Conservation (phyloP, 192 early-diverging fungal genomes). For the Mortierella claussenii region DNA sequence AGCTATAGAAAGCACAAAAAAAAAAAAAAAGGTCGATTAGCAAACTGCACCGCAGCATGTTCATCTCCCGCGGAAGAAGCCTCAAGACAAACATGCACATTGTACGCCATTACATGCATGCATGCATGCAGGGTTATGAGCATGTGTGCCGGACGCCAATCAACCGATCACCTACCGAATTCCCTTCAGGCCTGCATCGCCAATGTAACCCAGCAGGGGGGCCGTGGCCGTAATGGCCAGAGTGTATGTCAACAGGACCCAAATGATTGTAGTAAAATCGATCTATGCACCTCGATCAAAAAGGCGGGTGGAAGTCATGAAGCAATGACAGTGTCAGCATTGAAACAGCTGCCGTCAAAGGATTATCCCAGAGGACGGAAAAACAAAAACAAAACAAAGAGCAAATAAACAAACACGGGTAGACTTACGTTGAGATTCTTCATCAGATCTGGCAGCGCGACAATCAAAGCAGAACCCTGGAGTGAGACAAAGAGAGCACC, state of each 20-base stretch:
- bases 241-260: conserved; percentile 47
- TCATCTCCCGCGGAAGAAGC: conserved; percentile 10
- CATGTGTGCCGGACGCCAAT: background rate
- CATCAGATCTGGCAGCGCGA: conserved; percentile 54
- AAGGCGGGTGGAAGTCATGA: too few species aligned
- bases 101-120: too few species aligned
- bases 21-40: background rate
- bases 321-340: too few species aligned
- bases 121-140: background rate
- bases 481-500: conserved; percentile 51
- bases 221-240: conserved; percentile 47
- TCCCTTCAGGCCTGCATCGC: conserved; percentile 38
- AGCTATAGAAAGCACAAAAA: conserved; percentile 12
- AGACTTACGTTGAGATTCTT: conserved; percentile 32
- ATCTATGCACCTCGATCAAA: too few species aligned
- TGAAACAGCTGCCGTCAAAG: too few species aligned
- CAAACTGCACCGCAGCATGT: background rate
- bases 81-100: too few species aligned
- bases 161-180: conserved; percentile 32
- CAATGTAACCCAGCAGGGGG: conserved; percentile 35
- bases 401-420: background rate
- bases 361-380: too few species aligned
- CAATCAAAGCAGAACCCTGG: conserved; percentile 48
- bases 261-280: conserved; percentile 46
- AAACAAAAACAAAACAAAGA: background rate